Evolutionary conservation across 345 rosid genomes (phyloP).

Genomic region (Pugionium cornutum): DNA sequence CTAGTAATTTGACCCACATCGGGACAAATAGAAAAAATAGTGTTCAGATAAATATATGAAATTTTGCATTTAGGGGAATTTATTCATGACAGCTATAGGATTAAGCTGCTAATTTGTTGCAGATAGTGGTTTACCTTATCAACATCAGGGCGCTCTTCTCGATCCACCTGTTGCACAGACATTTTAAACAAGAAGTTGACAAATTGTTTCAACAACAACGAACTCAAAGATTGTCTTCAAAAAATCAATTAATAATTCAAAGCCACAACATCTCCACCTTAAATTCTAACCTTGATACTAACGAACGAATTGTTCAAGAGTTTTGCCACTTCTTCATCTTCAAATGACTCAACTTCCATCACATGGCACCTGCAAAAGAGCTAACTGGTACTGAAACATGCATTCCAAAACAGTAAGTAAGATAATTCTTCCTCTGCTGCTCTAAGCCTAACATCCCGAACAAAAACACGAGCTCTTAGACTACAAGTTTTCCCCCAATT

Average conservation of each 20-base stretch:
- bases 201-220: constrained; percentile 14
- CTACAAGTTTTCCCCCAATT: not conserved
- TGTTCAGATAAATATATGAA: not conserved
- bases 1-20: not conserved
- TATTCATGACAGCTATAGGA: not conserved
- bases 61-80: not conserved
- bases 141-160: constrained; percentile 95
- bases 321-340: constrained; percentile 74
- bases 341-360: constrained; percentile 95
- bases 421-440: not conserved
- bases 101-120: not conserved
- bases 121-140: constrained; percentile 68
- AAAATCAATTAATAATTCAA: not conserved
- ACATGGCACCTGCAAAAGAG: constrained; percentile 79
- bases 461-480: not conserved
- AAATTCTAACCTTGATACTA: constrained; percentile 71
- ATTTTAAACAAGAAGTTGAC: constrained; percentile 28
- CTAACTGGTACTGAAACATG: not conserved
- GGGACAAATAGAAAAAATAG: not conserved
- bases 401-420: not conserved
- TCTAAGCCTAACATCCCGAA: not conserved
- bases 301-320: constrained; percentile 75
- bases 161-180: constrained; percentile 67
- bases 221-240: not conserved
- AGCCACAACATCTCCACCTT: not conserved